These are phyloP conservation scores for Malassezia psittaci DNA, from an alignment of 1,284 basidiomycete genomes.

Conservation along the genomic window DNA sequence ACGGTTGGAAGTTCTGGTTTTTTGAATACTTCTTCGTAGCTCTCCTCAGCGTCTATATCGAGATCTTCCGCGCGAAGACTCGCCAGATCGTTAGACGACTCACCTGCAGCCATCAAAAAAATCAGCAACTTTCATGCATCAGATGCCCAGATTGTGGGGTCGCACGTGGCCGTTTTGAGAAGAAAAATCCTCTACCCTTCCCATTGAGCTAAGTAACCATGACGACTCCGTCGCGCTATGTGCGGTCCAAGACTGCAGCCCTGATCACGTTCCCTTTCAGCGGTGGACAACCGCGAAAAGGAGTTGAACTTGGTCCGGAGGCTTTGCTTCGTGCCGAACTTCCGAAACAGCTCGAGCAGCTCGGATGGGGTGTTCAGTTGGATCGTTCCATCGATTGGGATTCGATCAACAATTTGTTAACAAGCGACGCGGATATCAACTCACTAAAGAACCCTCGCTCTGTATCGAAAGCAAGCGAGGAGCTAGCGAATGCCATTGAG, in stretches of 20 bases:
- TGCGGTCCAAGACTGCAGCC: background rate
- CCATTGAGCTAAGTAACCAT: background rate
- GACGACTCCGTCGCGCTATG: background rate
- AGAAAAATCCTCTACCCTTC: too few species aligned
- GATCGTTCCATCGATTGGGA: slow-evolving; percentile 81
- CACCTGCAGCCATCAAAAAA: too few species aligned
- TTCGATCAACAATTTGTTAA: slow-evolving; percentile 54
- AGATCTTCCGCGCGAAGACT: background rate
- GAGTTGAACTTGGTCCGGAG: slow-evolving; percentile 42
- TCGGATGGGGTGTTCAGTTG: slow-evolving; percentile 83
- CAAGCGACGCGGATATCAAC: slow-evolving; percentile 30
- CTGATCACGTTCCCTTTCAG: slow-evolving; percentile 34
- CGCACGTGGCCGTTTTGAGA: too few species aligned
- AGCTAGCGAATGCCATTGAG: slow-evolving; percentile 67
- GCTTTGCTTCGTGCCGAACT: slow-evolving; percentile 36
- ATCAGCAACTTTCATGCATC: too few species aligned
- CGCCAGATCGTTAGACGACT: background rate
- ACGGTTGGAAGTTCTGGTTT: too few species aligned
- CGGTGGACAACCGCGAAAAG: slow-evolving; percentile 39
- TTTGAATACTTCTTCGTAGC: too few species aligned
- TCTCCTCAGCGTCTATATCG: background rate
- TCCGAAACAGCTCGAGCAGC: slow-evolving; percentile 47
- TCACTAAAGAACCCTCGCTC: slow-evolving; percentile 37
- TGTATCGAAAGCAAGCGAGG: slow-evolving; percentile 60
- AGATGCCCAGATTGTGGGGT: too few species aligned